These are phyloP conservation scores for Komagataella pastoris DNA, from an alignment of 805 yeast genomes.

Conservation along the genomic window DNA sequence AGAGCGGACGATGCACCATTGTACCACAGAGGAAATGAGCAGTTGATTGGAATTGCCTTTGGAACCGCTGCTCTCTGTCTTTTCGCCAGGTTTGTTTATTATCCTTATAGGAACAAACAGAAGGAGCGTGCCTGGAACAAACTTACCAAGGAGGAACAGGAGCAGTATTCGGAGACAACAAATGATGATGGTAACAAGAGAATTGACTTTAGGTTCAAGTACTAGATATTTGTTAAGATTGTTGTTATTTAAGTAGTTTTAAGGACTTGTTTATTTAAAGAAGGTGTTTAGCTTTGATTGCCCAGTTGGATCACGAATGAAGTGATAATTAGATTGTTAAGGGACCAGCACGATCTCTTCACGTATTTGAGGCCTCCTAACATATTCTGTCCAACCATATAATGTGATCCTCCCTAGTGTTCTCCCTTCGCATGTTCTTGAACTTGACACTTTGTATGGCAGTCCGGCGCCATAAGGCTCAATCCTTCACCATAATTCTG, in stretches of 20 bases:
- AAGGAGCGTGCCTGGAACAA: slow-evolving; percentile 37
- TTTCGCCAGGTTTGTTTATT: slow-evolving; percentile 22
- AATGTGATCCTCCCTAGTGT: background rate
- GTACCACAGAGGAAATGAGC: slow-evolving; percentile 43
- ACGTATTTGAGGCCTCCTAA: too few species aligned
- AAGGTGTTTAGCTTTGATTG: too few species aligned
- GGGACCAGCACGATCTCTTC: background rate
- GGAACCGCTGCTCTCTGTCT: slow-evolving; percentile 13
- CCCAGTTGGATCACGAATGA: too few species aligned
- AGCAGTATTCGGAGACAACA: slow-evolving; percentile 29
- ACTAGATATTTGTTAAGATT: background rate
- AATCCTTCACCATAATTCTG: background rate
- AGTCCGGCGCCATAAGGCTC: background rate
- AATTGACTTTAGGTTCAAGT: slow-evolving; percentile 26
- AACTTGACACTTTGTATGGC: background rate
- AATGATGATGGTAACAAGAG: slow-evolving; percentile 45
- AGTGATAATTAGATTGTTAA: background rate
- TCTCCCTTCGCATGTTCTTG: background rate
- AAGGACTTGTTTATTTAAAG: background rate
- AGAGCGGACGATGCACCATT: slow-evolving; percentile 42
- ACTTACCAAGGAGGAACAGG: slow-evolving; percentile 34
- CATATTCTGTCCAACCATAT: background rate
- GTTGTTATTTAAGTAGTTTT: background rate
- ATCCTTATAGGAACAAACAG: slow-evolving; percentile 24
- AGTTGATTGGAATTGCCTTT: slow-evolving; percentile 21